These are phyloP conservation scores for Yarrowia osloensis DNA, from an alignment of 805 yeast genomes.

Conservation along the genomic window DNA sequence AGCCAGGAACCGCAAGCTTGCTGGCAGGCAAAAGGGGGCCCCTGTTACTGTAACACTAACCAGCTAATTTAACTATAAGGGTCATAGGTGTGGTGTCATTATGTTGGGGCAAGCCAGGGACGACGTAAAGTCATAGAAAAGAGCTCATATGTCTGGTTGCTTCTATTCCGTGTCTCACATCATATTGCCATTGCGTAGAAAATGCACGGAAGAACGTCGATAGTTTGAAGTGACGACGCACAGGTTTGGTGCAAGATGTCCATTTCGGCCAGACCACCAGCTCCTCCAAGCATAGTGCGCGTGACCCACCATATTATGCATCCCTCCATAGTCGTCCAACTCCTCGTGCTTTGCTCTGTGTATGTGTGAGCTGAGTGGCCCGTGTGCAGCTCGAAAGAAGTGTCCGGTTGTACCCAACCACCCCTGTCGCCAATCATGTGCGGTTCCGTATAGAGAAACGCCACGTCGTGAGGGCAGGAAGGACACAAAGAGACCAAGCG, in stretches of 20 bases:
- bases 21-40: not conserved
- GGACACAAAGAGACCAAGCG: not conserved
- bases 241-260: not conserved
- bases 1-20: not conserved
- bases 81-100: not conserved
- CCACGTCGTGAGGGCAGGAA: constrained; percentile 1
- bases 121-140: not conserved
- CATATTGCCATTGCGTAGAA: not conserved
- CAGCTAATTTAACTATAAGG: constrained; percentile 1
- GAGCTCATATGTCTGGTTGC: not conserved
- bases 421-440: constrained; percentile 20
- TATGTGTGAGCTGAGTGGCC: too few relatives aligned
- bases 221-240: not conserved
- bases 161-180: constrained; percentile 10
- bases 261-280: not conserved
- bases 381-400: not conserved
- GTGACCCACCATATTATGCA: not conserved
- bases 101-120: too few relatives aligned
- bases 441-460: constrained; percentile 3
- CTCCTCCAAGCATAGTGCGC: too few relatives aligned
- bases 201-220: not conserved
- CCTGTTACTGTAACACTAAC: not conserved
- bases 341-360: not conserved
- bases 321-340: not conserved
- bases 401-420: not conserved